A percentile compares a stretch with the other conserved stretches of the same genome.
Evolutionary conservation across 2,329 filamentous ascomycete genomes (phyloP).

Genomic region (Cladosporium cucumerinum): DNA sequence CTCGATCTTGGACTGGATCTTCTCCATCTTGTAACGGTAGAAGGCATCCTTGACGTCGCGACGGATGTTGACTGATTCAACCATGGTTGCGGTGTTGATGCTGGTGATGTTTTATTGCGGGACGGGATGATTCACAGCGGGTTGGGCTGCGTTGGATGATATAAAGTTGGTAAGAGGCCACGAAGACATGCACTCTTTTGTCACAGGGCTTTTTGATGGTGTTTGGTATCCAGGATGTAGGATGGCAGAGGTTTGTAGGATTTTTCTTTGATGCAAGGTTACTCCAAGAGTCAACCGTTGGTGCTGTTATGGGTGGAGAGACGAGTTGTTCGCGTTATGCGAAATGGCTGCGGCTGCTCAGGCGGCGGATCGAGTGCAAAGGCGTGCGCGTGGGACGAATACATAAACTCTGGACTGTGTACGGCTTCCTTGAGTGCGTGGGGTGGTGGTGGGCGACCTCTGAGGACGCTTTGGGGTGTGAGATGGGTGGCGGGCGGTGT

Average conservation of each 20-base stretch:
- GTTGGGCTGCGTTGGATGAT: background rate
- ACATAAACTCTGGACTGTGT: conserved; percentile 70
- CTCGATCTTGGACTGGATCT: conserved; percentile 97
- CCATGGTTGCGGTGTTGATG: conserved; percentile 67
- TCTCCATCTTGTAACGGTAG: conserved; percentile 99
- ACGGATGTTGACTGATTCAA: conserved; percentile 89
- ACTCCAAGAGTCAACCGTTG: conserved; percentile 67
- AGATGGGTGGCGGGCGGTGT: conserved; percentile 11
- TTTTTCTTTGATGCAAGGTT: conserved; percentile 6
- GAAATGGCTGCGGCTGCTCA: conserved; percentile 89
- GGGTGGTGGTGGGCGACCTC: conserved; percentile 20
- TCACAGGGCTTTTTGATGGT: background rate
- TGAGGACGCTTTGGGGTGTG: conserved; percentile 17
- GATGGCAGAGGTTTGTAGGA: conserved; percentile 14
- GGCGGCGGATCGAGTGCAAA: conserved; percentile 90
- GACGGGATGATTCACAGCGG: background rate
- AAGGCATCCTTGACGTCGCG: conserved; percentile 97
- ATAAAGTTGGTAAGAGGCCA: background rate
- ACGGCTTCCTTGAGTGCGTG: background rate
- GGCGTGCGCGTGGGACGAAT: conserved; percentile 94
- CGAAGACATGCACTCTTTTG: conserved; percentile 16
- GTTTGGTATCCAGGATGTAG: conserved; percentile 15
- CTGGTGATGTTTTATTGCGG: conserved; percentile 16
- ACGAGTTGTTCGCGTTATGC: conserved; percentile 91
- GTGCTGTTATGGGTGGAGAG: conserved; percentile 76